A percentile compares a stretch with the other conserved stretches of the same genome.
Evolutionary conservation across 164 flowering plant species (phyloP).

Genomic region (Litsea cubeba): DNA sequence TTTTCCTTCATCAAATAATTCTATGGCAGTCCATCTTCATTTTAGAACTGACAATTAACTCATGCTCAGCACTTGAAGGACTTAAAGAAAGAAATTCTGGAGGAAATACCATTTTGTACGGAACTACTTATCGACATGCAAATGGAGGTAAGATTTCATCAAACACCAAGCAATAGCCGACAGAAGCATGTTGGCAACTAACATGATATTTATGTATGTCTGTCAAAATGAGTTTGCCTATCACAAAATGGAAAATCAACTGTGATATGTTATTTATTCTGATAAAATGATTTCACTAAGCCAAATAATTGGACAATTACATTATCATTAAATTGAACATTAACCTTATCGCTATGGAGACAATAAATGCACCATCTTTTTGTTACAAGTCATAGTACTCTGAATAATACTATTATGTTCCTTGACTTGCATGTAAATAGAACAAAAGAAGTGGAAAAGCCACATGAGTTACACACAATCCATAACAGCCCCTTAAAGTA

Average conservation of each 20-base stretch:
- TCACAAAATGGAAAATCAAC: background rate
- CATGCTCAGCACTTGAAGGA: conserved; percentile 47
- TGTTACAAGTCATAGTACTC: too few relatives aligned
- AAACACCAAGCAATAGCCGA: background rate
- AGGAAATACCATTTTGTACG: conserved; percentile 56
- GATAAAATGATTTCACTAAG: too few relatives aligned
- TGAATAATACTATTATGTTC: too few relatives aligned
- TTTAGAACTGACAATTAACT: background rate
- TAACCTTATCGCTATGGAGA: too few relatives aligned
- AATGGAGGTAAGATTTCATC: conserved; percentile 41
- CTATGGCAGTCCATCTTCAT: background rate
- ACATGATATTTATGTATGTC: background rate
- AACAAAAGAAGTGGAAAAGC: too few relatives aligned
- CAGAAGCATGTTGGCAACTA: background rate
- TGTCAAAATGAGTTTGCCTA: background rate
- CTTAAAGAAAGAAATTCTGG: conserved; percentile 44
- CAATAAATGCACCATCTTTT: too few relatives aligned
- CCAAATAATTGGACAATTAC: too few relatives aligned
- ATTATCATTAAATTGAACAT: too few relatives aligned
- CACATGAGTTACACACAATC: too few relatives aligned
- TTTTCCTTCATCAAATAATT: background rate
- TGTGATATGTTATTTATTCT: background rate
- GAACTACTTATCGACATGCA: conserved; percentile 43
- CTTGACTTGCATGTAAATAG: too few relatives aligned
- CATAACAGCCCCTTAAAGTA: too few relatives aligned